Evolutionary conservation across 441 rosid species (phyloP).

Genomic region (Brassica hybrid): DNA sequence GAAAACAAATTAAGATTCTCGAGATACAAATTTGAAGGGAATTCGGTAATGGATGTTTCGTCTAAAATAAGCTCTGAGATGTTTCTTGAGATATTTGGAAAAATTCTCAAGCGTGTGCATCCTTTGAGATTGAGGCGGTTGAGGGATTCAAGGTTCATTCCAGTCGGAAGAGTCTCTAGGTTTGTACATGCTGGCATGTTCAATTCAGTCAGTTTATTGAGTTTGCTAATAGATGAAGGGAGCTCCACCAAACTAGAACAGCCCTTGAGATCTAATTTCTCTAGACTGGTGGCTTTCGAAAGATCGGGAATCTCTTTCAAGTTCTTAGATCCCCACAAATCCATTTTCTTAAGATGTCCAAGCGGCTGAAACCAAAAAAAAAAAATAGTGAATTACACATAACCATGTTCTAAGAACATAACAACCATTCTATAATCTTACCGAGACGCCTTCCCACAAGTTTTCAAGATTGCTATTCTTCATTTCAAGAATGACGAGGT

Average conservation of each 20-base stretch:
- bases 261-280: not conserved
- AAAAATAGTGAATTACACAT: not conserved
- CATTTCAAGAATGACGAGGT: conserved; percentile 29
- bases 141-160: not conserved
- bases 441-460: conserved; percentile 27
- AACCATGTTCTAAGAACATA: not conserved
- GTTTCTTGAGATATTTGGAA: not conserved
- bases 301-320: not conserved
- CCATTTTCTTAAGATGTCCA: not conserved
- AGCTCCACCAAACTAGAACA: not conserved
- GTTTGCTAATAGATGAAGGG: not conserved
- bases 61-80: not conserved
- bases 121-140: not conserved
- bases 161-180: not conserved
- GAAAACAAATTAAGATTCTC: not conserved
- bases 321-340: not conserved
- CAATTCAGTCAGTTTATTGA: not conserved
- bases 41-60: not conserved
- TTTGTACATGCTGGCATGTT: not conserved
- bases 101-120: not conserved
- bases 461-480: conserved; percentile 11
- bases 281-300: not conserved
- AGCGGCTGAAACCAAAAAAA: not conserved
- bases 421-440: not conserved
- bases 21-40: not conserved